Evolutionary conservation across 2,329 filamentous ascomycete genomes (phyloP), one percentile per base, ranked within the genome.

Genomic region (Calonectria leucothoes): DNA sequence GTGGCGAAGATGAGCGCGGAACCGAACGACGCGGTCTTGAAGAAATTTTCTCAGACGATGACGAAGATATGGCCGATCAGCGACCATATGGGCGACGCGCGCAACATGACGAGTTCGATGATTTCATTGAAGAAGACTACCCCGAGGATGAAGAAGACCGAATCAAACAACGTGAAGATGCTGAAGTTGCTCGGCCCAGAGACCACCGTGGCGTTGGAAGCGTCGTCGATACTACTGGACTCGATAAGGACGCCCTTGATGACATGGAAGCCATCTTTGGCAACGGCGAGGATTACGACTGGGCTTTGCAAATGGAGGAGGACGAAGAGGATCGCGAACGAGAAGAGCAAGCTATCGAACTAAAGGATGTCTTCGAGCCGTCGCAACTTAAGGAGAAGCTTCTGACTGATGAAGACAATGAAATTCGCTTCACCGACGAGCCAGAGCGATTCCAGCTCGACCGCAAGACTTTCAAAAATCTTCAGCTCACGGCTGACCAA

Each of bases 281-380:
- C 74, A 95, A 98, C 82, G 96, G 97, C 70, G 95, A 95, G 76
- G 97, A 99, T 82, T 99, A 98, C 82, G 93, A 96, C 79, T 99
- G 97, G 93, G 97, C 96, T 11, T 87, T 99, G 61, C 94, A 96
- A 66, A 89, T 96, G 81, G 96, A 98, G 84, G 94, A 97, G 57
- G 93, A 95, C 64, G 94, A 96, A 77, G 94, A 97, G 77, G 93
- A 94, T 61, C 92, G 94, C 71, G 89, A 94, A 77, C 91, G 93
- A 73, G 94, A 95, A 74, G 94, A 97, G 77, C 94, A 96, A 80
- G 93, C 93, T 55, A 91, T 98, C 51, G 95, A 98, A 84, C 91
- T 99, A 75, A 98, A 98, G 86, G 96, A 99, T 82, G 96, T 99
- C 65, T 99, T 99, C 81, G 97, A 99, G 85, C 97, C 97, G 0